phyloP scores from a whole-genome alignment of 2,329 filamentous ascomycete species.

The Colletotrichum horii region DNA sequence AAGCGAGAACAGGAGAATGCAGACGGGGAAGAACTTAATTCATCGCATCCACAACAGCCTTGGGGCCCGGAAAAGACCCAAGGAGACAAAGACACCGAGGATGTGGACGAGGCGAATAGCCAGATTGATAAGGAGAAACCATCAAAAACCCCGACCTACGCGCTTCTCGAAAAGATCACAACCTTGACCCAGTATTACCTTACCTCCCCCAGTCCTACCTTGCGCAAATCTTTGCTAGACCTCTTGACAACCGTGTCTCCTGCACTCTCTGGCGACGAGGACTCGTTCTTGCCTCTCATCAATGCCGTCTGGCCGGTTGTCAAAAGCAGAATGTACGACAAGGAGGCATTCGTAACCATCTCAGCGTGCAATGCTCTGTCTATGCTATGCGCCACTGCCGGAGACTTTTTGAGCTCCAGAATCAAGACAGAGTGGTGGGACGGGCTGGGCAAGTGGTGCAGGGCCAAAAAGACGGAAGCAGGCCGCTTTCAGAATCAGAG shows the following conservation, averaged over 20 bases:
- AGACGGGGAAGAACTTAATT: conserved; percentile 32
- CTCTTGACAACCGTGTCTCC: conserved; percentile 77
- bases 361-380: conserved; percentile 73
- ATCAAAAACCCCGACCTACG: conserved; percentile 79
- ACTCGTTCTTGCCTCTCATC: conserved; percentile 85
- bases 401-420: conserved; percentile 80
- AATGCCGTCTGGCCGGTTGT: conserved; percentile 92
- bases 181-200: conserved; percentile 89
- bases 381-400: conserved; percentile 72
- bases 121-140: conserved; percentile 51
- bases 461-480: conserved; percentile 46
- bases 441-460: conserved; percentile 56
- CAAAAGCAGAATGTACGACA: conserved; percentile 68
- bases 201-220: conserved; percentile 78
- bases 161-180: conserved; percentile 81
- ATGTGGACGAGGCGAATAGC: conserved; percentile 22
- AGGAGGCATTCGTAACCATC: conserved; percentile 71
- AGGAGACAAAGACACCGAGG: conserved; percentile 25
- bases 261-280: conserved; percentile 76
- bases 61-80: conserved; percentile 30
- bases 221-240: conserved; percentile 79
- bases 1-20: conserved; percentile 36
- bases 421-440: conserved; percentile 76
- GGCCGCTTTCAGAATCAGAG: not conserved
- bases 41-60: conserved; percentile 35